phyloP scores from a whole-genome alignment of 2,329 filamentous ascomycete species.

The Penicillium italicum region DNA sequence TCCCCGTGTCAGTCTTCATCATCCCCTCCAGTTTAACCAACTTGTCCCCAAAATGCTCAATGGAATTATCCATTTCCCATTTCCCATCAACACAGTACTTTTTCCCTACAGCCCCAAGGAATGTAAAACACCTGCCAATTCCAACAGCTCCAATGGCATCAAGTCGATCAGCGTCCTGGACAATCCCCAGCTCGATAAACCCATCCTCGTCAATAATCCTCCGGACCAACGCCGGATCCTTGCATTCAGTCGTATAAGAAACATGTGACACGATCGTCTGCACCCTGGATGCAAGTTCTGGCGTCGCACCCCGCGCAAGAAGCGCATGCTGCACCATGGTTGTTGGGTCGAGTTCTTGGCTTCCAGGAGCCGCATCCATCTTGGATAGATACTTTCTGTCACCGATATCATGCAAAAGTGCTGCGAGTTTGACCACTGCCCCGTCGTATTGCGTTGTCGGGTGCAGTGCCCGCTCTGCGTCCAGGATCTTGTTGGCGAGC shows the following conservation, averaged over 20 bases:
- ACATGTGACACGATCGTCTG: slow-evolving; percentile 72
- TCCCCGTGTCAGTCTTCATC: slow-evolving; percentile 58
- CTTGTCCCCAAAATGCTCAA: slow-evolving; percentile 76
- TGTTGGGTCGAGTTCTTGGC: slow-evolving; percentile 26
- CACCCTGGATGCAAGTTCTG: slow-evolving; percentile 60
- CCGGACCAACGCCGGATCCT: slow-evolving; percentile 58
- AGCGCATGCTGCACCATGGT: slow-evolving; percentile 31
- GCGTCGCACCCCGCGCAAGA: slow-evolving; percentile 49
- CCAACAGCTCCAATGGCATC: slow-evolving; percentile 87
- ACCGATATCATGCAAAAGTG: slow-evolving; percentile 81
- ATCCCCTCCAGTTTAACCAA: slow-evolving; percentile 60
- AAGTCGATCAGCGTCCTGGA: slow-evolving; percentile 90
- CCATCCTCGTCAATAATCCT: slow-evolving; percentile 53
- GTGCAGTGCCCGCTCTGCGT: slow-evolving; percentile 42
- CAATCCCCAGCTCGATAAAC: slow-evolving; percentile 73
- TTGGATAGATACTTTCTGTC: slow-evolving; percentile 71
- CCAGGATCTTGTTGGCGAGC: slow-evolving; percentile 65
- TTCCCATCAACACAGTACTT: slow-evolving; percentile 23
- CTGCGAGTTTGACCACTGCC: slow-evolving; percentile 62
- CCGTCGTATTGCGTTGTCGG: slow-evolving; percentile 46
- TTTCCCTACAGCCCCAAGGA: slow-evolving; percentile 57
- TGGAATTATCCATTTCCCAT: slow-evolving; percentile 59
- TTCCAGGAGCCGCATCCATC: slow-evolving; percentile 21
- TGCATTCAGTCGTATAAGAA: slow-evolving; percentile 69
- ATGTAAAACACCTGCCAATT: slow-evolving; percentile 74